Percentiles rank a stretch among this genome's conserved stretches.
Conservation (phyloP, 2,329 filamentous ascomycete genomes). For the Taxawa tesnikishii region DNA sequence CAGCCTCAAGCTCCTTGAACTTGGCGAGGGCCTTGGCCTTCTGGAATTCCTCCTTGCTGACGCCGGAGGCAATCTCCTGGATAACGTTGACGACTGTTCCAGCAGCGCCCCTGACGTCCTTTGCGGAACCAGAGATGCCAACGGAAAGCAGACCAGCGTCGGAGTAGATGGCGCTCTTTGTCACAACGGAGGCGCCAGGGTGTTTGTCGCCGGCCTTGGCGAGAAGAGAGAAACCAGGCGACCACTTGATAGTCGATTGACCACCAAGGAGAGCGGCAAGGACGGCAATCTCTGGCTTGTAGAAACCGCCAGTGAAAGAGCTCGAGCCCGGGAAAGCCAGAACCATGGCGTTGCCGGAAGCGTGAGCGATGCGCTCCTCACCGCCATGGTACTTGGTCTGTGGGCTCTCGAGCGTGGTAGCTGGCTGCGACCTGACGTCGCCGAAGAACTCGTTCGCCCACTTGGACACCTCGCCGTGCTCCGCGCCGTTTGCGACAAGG, state of each 20-base stretch:
- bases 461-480: conserved; percentile 63
- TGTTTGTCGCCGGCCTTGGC: conserved; percentile 61
- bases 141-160: conserved; percentile 86
- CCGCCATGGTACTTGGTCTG: conserved; percentile 85
- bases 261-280: conserved; percentile 83
- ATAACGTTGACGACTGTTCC: conserved; percentile 68
- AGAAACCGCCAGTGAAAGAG: conserved; percentile 55
- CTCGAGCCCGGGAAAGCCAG: conserved; percentile 88
- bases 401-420: conserved; percentile 44
- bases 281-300: conserved; percentile 83
- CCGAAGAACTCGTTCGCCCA: conserved; percentile 93
- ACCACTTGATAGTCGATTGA: conserved; percentile 89
- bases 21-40: conserved; percentile 91
- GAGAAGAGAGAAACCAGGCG: conserved; percentile 80
- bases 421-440: conserved; percentile 43
- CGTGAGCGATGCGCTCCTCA: conserved; percentile 77
- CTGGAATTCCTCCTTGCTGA: conserved; percentile 73
- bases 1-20: conserved; percentile 76
- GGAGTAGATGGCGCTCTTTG: conserved; percentile 76
- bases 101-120: conserved; percentile 61
- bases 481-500: conserved; percentile 78
- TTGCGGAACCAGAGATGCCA: conserved; percentile 63
- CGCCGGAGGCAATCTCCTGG: conserved; percentile 59
- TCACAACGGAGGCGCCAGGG: conserved; percentile 55
- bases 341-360: conserved; percentile 67